Evolutionary conservation across 495 filamentous ascomycete species (phyloP), one percentile per base, ranked within the genome.

Genomic region (Lasiosphaeria miniovina): DNA sequence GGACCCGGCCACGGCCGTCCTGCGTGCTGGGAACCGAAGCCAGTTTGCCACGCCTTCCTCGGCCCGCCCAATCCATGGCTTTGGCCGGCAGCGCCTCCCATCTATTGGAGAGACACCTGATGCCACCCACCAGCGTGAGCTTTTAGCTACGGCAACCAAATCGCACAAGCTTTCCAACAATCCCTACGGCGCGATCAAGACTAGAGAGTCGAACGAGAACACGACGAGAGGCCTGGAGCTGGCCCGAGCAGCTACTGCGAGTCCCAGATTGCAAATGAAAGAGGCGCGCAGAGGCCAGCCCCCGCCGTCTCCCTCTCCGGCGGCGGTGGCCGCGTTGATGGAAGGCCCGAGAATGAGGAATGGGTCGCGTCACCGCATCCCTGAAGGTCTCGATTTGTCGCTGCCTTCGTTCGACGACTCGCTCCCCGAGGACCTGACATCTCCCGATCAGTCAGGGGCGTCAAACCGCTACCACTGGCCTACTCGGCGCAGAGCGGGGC

Each of bases 51-150:
- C 89, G 11, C 88, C 90, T 0, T 84, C 86, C 57, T 88, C 88
- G 36, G 89, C 89, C 4, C 81, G 89, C 36, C 88, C 90, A 3
- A 82, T 77, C 3, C 91, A 88, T 0, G 85, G 81, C 9, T 93
- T 87, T 60, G 76, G 76, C 48, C 77, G 87, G 57, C 81, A 84
- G 60, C 84, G 91, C 41, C 79, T 96, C 17, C 88, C 93, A 11
- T 94, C 93, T 0, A 93, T 93, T 61, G 89, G 90, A 7, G 93
- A 96, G 69, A 87, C 88, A 46, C 75, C 80, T 9, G 65, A 79
- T 55, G 70, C 72, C 31, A 54, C 65, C 45, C 66, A 72, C 49
- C 24, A 8, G n/a, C 72, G 74, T 17, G 68, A 74, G 10, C 54
- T 69, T 1, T 59, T 77, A 7, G 24, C 24, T 24, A 24, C 24